Evolutionary conservation across 225 moss, liverwort and hornwort genomes (phyloP).

Genomic region (Physcomitrellopsis africana): DNA sequence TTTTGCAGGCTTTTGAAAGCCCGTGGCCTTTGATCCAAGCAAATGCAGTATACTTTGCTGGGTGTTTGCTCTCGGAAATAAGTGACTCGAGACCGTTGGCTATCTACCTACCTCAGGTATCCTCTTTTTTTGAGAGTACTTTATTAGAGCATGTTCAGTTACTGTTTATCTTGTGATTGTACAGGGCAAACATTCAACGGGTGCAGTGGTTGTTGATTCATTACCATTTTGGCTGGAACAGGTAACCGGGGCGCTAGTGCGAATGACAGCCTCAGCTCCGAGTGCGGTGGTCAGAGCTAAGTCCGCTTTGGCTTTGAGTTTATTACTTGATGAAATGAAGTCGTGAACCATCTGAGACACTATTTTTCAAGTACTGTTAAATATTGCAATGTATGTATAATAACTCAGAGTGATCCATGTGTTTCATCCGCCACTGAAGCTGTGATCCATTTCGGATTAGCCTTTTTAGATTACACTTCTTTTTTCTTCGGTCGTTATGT

Average conservation of each 20-base stretch:
- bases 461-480: background rate
- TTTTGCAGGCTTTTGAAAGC: constrained; percentile 92
- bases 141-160: background rate
- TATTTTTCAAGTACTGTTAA: background rate
- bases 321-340: constrained; percentile 80
- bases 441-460: background rate
- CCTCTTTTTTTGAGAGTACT: background rate
- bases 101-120: constrained; percentile 89
- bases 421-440: background rate
- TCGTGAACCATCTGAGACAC: constrained; percentile 37
- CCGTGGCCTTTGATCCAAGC: constrained; percentile 98
- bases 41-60: constrained; percentile 94
- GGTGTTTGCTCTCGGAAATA: constrained; percentile 84
- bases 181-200: background rate
- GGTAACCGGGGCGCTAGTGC: constrained; percentile 88
- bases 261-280: constrained; percentile 92
- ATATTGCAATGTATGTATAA: constrained; percentile 6
- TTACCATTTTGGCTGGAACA: constrained; percentile 38
- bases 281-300: constrained; percentile 97
- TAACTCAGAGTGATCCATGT: background rate
- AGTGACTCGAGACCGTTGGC: constrained; percentile 75
- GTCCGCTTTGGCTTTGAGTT: constrained; percentile 86
- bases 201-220: constrained; percentile 1
- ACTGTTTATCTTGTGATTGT: background rate
- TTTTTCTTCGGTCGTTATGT: constrained; percentile 6